These are phyloP conservation scores for Ogataea haglerorum DNA, from an alignment of 805 yeast species.

Conservation along the genomic window DNA sequence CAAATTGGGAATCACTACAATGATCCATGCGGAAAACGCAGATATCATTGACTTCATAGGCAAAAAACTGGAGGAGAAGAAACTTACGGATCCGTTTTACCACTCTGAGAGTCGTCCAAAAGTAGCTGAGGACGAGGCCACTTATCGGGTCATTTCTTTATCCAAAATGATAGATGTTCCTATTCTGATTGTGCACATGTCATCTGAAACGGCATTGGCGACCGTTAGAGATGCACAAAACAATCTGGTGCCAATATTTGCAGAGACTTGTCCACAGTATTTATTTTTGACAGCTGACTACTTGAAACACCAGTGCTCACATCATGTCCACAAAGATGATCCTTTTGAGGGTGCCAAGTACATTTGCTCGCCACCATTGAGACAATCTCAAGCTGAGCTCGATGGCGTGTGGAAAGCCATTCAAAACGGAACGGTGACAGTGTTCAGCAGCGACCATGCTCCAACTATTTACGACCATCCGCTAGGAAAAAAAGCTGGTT, in stretches of 20 bases:
- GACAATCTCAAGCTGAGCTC: slow-evolving; percentile 38
- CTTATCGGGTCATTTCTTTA: slow-evolving; percentile 43
- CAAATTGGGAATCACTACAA: slow-evolving; percentile 41
- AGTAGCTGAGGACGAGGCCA: slow-evolving; percentile 47
- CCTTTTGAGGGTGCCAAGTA: slow-evolving; percentile 46
- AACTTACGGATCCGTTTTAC: slow-evolving; percentile 40
- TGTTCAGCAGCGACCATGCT: slow-evolving; percentile 45
- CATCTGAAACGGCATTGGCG: slow-evolving; percentile 39
- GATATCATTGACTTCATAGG: slow-evolving; percentile 37
- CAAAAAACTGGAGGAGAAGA: slow-evolving; percentile 37
- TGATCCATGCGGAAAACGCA: slow-evolving; percentile 52
- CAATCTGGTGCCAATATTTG: slow-evolving; percentile 39
- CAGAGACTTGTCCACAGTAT: slow-evolving; percentile 52
- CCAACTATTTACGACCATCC: slow-evolving; percentile 41
- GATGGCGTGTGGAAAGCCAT: slow-evolving; percentile 45
- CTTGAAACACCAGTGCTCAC: slow-evolving; percentile 27
- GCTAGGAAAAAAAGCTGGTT: slow-evolving; percentile 41
- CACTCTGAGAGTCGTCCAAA: slow-evolving; percentile 45
- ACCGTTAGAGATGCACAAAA: slow-evolving; percentile 43
- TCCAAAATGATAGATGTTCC: slow-evolving; percentile 44
- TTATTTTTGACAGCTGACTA: slow-evolving; percentile 40
- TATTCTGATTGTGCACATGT: slow-evolving; percentile 46
- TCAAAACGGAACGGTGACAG: slow-evolving; percentile 46
- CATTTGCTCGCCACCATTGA: slow-evolving; percentile 48
- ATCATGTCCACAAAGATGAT: slow-evolving; percentile 31